Base-by-base conservation (phyloP, 169 alveolate genomes). In the Plasmodium vivax region DNA sequence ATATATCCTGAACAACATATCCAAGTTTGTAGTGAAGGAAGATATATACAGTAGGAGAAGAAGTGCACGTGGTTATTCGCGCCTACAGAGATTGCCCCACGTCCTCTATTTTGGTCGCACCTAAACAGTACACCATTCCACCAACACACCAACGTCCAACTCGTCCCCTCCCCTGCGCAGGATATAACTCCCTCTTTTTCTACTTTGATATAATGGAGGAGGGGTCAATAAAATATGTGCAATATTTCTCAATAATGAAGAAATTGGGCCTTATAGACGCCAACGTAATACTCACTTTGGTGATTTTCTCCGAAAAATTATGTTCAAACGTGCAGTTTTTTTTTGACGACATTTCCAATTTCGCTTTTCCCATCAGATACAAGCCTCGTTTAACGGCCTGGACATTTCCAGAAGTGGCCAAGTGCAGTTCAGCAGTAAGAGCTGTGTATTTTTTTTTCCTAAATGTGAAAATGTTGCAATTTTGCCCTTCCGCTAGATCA, bases 171-270 rank as follows among this genome's bases (percentile, higher is more conserved):
- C 36, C 54, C 32, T 83, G 16, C 58, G 32, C 32, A 83, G 92
- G 58, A 54, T 83, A 83, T 36, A 83, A 51, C 56, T 83, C 41
- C 51, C 43, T 85, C n/a, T 85, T 85, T 74, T 85, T 72, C 58
- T 85, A 85, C 51, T 73, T 85, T 72, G 93, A 85, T 10, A 71
- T 85, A n/a, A 38, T 43, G 81, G 75, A 85, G 79, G 85, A 85
- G 41, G 93, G 93, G 23, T 85, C 84, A 85, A 85, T 85, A 72
- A 85, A 85, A 85, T 85, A 85, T 85, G 77, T 30, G 19, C 93
- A 85, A 45, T 85, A 85, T 73, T 85, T 73, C 23, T 23, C 81
- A 72, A 85, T 45, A 19, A 85, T 85, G 93, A 85, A 72, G 34
- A 85, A 85, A 73, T 32, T 85, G 79, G 93, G 84, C 56, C 93